phyloP scores from a whole-genome alignment of 2,329 filamentous ascomycete species.

The Colletotrichum scovillei region DNA sequence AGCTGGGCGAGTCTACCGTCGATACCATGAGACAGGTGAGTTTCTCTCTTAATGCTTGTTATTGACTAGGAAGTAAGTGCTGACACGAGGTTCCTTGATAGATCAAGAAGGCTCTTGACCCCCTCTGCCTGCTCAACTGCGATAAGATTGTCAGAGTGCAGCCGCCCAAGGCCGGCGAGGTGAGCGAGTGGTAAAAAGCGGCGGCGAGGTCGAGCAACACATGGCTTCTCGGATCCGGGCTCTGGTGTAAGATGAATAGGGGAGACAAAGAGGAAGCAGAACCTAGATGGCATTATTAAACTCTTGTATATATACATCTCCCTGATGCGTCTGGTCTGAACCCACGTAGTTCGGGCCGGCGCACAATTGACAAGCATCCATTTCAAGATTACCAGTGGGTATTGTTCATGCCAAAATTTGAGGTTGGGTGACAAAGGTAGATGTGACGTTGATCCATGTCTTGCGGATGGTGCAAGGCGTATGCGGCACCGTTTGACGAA shows the following conservation, averaged over 20 bases:
- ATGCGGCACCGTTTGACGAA: too few species aligned
- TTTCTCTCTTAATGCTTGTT: constrained; percentile 19
- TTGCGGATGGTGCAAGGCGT: not conserved
- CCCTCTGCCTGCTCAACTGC: constrained; percentile 75
- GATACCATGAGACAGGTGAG: constrained; percentile 84
- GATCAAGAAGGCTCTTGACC: constrained; percentile 86
- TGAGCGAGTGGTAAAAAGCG: constrained; percentile 54
- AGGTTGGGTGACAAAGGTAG: too few species aligned
- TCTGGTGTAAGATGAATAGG: constrained; percentile 20
- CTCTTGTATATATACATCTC: not conserved
- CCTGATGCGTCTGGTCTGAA: not conserved
- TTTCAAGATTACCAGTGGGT: not conserved
- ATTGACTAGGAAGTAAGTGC: not conserved
- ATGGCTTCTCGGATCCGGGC: too few species aligned
- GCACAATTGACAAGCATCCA: not conserved
- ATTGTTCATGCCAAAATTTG: not conserved
- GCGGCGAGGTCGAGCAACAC: too few species aligned
- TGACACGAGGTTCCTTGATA: constrained; percentile 51
- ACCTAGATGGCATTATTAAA: not conserved
- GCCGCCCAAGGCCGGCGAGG: constrained; percentile 60
- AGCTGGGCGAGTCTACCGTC: constrained; percentile 79
- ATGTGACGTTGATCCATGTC: not conserved
- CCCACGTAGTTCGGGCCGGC: not conserved
- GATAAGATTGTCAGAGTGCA: constrained; percentile 76
- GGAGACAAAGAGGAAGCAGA: not conserved